Evolutionary conservation across 495 filamentous ascomycete genomes (phyloP).

Genomic region (Darksidea phi): DNA sequence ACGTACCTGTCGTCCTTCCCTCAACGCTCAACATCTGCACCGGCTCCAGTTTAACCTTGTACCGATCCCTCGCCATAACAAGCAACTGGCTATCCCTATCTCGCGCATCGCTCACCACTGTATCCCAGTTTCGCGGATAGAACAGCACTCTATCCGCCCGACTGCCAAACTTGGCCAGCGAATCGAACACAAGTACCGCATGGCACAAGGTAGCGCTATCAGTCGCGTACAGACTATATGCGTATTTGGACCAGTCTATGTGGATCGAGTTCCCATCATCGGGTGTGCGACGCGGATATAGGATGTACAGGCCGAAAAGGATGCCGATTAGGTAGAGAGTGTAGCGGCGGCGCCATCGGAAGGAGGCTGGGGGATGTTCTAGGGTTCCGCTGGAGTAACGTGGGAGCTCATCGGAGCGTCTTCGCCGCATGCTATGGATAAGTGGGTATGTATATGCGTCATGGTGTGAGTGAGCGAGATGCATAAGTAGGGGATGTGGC

Average conservation of each 20-base stretch:
- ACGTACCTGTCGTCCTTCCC: conserved; percentile 29
- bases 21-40: conserved; percentile 37
- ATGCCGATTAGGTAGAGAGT: conserved; percentile 14
- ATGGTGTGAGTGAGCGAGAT: conserved; percentile 14
- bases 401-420: conserved; percentile 30
- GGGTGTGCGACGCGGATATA: neutral
- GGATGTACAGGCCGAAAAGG: conserved; percentile 23
- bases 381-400: conserved; percentile 12
- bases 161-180: conserved; percentile 38
- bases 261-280: neutral
- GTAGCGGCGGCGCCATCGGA: conserved; percentile 31
- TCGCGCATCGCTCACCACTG: conserved; percentile 11
- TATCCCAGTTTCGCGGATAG: conserved; percentile 42
- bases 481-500: neutral
- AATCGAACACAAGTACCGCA: conserved; percentile 42
- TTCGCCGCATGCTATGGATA: conserved; percentile 31
- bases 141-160: conserved; percentile 42
- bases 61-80: conserved; percentile 36
- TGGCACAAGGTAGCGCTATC: conserved; percentile 44
- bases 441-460: neutral
- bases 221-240: conserved; percentile 44
- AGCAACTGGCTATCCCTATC: conserved; percentile 39
- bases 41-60: conserved; percentile 41
- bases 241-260: conserved; percentile 37
- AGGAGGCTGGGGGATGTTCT: neutral